A percentile compares a stretch with the other conserved stretches of the same genome.
Evolutionary conservation across 352 stramenopile genomes (phyloP).

Genomic region (Pythium guiyangense): DNA sequence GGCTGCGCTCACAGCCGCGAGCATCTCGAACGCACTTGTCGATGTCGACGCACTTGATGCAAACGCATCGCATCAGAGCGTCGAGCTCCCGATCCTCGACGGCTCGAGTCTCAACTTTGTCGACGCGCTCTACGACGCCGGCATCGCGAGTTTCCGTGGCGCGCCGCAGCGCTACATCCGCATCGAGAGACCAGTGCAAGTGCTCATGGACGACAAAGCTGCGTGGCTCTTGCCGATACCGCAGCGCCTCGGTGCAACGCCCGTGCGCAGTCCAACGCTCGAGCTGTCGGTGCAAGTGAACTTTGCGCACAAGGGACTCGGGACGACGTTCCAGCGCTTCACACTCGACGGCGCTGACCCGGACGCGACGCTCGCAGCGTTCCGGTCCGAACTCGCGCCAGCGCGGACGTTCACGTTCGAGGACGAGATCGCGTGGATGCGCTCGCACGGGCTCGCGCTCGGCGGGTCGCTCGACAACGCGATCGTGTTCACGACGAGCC

Average conservation of each 20-base stretch:
- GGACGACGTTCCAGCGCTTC: constrained; percentile 36
- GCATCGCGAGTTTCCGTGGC: constrained; percentile 23
- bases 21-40: constrained; percentile 42
- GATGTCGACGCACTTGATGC: constrained; percentile 11
- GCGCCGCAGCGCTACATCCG: constrained; percentile 23
- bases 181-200: constrained; percentile 50
- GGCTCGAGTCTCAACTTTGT: constrained; percentile 51
- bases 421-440: constrained; percentile 64
- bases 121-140: constrained; percentile 27
- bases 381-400: constrained; percentile 34
- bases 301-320: constrained; percentile 55
- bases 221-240: constrained; percentile 63
- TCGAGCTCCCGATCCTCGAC: constrained; percentile 66
- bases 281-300: constrained; percentile 65
- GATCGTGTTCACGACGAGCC: constrained; percentile 71
- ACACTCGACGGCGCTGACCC: constrained; percentile 23
- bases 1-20: constrained; percentile 42
- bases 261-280: constrained; percentile 25
- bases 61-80: neutral
- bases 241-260: constrained; percentile 5
- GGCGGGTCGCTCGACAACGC: constrained; percentile 64
- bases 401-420: constrained; percentile 74
- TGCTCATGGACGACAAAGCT: constrained; percentile 55
- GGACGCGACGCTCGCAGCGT: constrained; percentile 19
- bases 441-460: constrained; percentile 36